Base-by-base conservation (phyloP, 2,329 filamentous ascomycete species). In the Neonectria punicea region DNA sequence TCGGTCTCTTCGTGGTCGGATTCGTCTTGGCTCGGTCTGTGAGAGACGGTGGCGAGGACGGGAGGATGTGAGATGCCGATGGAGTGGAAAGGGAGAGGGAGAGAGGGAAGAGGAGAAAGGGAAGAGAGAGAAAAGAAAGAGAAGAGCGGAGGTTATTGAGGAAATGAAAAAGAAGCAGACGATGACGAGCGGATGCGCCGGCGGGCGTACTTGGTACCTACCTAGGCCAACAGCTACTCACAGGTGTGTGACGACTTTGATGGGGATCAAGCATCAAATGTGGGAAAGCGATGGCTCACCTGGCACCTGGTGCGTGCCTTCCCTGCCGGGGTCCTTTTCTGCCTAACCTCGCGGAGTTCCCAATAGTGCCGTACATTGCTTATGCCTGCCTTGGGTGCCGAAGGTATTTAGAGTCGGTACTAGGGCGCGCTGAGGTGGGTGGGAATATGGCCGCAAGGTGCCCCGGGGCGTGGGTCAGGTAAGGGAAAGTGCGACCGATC, bases 161-260 rank as follows among this genome's bases (percentile, higher is more conserved):
- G 44, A 39, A 41, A 53, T 18, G 44, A 30, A 59, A 28, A 46
- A 51, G 36, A 18, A 56, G 44, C 25, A 47, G 39, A 55, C 58
- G 61, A 64, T 64, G 61, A 64, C 61, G 61, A 64, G n/a, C 61
- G 61, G 61, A 64, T 59, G 56, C 50, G 61, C 61, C 61, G 61
- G 61, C 61, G 61, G 55, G 50, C 53, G 53, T 20, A 43, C 39
- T 11, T 43, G 5, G 36, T 8, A 16, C 36, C 34, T 41, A 41
- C 36, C 7, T 51, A 55, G 56, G 50, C 49, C 55, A 59, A 59
- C 55, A 54, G 53, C 49, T 28, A 50, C 49, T 51, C 49, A 51
- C 28, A 43, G n/a, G 49, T 32, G 56, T 64, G 61, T 64, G 55
- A 59, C 61, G 56, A 64, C 54, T 50, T 50, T 34, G 61, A 63